Evolutionary conservation across 2,329 filamentous ascomycete species (phyloP).

Genomic region (Microdochium bolleyi): DNA sequence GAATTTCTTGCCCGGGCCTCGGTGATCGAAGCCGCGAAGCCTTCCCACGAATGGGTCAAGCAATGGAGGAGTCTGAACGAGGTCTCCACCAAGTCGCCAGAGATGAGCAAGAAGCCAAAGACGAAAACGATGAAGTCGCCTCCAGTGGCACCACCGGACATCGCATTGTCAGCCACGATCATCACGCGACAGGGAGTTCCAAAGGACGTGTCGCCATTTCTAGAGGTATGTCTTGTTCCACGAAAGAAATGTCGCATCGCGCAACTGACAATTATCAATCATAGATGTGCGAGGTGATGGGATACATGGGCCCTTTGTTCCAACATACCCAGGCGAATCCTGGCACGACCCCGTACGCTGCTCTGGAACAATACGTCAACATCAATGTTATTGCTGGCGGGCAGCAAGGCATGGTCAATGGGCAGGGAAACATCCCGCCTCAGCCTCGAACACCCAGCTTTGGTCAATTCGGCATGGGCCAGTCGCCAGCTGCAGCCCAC

Average conservation of each 20-base stretch:
- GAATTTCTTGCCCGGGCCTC: conserved; percentile 72
- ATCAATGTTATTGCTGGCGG: conserved; percentile 32
- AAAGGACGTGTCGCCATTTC: conserved; percentile 53
- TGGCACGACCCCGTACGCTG: conserved; percentile 45
- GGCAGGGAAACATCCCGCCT: conserved; percentile 35
- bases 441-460: conserved; percentile 47
- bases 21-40: conserved; percentile 53
- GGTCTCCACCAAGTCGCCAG: conserved; percentile 46
- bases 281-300: conserved; percentile 55
- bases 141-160: conserved; percentile 48
- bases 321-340: conserved; percentile 47
- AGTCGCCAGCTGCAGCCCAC: conserved; percentile 52
- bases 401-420: conserved; percentile 32
- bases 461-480: conserved; percentile 48
- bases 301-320: conserved; percentile 59
- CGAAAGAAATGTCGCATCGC: not conserved
- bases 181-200: conserved; percentile 53
- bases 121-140: conserved; percentile 51
- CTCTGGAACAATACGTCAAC: conserved; percentile 52
- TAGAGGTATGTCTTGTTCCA: conserved; percentile 41
- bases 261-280: conserved; percentile 12
- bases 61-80: conserved; percentile 54
- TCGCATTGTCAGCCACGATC: conserved; percentile 50
- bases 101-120: conserved; percentile 62
- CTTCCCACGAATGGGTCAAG: conserved; percentile 56